Conservation (phyloP, 1,139 yeast genomes). For the Pichia sp. region DNA sequence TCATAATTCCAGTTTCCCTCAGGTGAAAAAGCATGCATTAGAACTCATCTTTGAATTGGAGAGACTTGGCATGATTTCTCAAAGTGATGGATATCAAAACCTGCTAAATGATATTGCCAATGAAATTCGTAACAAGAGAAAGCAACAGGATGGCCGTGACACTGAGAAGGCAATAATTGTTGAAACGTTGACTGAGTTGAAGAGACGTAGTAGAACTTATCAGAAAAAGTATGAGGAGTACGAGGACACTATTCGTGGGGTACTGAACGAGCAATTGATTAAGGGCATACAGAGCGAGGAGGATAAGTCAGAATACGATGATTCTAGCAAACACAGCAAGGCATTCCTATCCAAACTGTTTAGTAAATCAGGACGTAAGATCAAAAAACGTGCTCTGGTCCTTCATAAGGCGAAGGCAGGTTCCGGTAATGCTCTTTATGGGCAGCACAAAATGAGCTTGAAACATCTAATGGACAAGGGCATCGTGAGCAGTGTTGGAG, state of each 20-base stretch:
- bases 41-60: constrained; percentile 78
- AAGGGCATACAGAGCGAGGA: constrained; percentile 3
- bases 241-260: constrained; percentile 62
- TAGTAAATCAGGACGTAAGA: constrained; percentile 13
- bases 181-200: constrained; percentile 56
- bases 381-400: constrained; percentile 7
- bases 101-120: constrained; percentile 77
- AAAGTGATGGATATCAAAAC: constrained; percentile 73
- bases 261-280: constrained; percentile 35
- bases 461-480: constrained; percentile 11
- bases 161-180: constrained; percentile 60
- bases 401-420: neutral
- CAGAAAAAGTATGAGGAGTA: constrained; percentile 62
- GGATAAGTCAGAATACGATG: neutral
- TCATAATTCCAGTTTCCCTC: constrained; percentile 59
- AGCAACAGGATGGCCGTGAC: constrained; percentile 58
- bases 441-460: constrained; percentile 3
- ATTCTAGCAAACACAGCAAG: neutral
- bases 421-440: constrained; percentile 7
- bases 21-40: constrained; percentile 70
- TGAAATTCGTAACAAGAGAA: constrained; percentile 77
- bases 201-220: constrained; percentile 59
- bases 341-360: constrained; percentile 12
- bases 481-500: constrained; percentile 5
- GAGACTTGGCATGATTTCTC: constrained; percentile 57